phyloP scores from a whole-genome alignment of 441 rosid genomes.

The Brassica balearica region DNA sequence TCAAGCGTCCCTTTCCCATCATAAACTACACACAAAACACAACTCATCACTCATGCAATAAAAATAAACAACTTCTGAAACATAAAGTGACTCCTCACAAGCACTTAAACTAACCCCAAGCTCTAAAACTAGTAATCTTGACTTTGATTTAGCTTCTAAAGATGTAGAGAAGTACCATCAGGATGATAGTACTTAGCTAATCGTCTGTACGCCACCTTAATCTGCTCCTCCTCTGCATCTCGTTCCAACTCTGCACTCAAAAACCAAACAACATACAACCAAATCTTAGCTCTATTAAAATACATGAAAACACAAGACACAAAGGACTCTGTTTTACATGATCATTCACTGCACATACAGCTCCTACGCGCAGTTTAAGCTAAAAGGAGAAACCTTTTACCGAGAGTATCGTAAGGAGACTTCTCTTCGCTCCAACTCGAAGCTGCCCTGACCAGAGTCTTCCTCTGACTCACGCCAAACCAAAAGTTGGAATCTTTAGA shows the following conservation, averaged over 20 bases:
- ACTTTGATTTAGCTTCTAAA: constrained; percentile 10
- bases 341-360: not conserved
- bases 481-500: constrained; percentile 48
- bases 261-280: constrained; percentile 6
- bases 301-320: not conserved
- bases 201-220: constrained; percentile 85
- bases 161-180: constrained; percentile 64
- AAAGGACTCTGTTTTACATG: not conserved
- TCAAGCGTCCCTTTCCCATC: constrained; percentile 93
- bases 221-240: constrained; percentile 83
- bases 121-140: not conserved
- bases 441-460: constrained; percentile 65
- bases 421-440: constrained; percentile 74
- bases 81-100: constrained; percentile 4
- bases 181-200: constrained; percentile 96
- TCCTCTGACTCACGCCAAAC: constrained; percentile 69
- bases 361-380: not conserved
- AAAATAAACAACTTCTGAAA: not conserved
- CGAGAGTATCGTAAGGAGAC: constrained; percentile 94
- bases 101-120: not conserved
- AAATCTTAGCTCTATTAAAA: not conserved
- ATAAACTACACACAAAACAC: constrained; percentile 60
- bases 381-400: constrained; percentile 44
- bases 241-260: constrained; percentile 70
- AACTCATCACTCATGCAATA: constrained; percentile 7